Evolutionary conservation across 345 rosid genomes (phyloP).

Genomic region (Noccaea caerulescens): DNA sequence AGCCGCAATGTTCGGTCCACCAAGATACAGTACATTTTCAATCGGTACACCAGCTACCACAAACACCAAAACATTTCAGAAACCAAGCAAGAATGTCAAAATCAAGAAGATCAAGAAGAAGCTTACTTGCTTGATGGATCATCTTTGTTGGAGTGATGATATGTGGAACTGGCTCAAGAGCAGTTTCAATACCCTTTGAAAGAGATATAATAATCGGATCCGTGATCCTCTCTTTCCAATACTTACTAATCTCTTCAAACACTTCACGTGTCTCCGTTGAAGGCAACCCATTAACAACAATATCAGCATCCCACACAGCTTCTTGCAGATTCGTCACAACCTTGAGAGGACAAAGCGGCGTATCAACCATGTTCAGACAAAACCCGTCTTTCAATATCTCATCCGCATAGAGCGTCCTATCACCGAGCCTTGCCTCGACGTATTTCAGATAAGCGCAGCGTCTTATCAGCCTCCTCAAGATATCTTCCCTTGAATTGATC

Average conservation of each 20-base stretch:
- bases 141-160: constrained; percentile 92
- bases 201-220: constrained; percentile 77
- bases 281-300: constrained; percentile 92
- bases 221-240: constrained; percentile 90
- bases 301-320: constrained; percentile 99
- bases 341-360: constrained; percentile 88
- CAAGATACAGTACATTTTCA: constrained; percentile 90
- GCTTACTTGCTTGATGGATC: constrained; percentile 89
- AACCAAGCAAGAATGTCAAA: constrained; percentile 23
- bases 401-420: constrained; percentile 79
- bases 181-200: constrained; percentile 95
- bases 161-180: constrained; percentile 74
- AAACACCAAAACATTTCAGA: constrained; percentile 3
- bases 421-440: constrained; percentile 95
- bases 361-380: constrained; percentile 94
- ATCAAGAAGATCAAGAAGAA: constrained; percentile 12
- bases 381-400: constrained; percentile 97
- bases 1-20: constrained; percentile 98
- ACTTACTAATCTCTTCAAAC: constrained; percentile 82
- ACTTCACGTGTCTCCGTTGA: constrained; percentile 84
- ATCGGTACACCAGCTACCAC: constrained; percentile 72
- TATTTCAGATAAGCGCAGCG: constrained; percentile 95
- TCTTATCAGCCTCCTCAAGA: constrained; percentile 86
- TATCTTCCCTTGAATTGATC: constrained; percentile 91
- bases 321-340: constrained; percentile 96